Evolutionary conservation across 140 eudicot genomes (phyloP), one percentile per base, ranked within the genome.

Genomic region (Anethum foeniculum): DNA sequence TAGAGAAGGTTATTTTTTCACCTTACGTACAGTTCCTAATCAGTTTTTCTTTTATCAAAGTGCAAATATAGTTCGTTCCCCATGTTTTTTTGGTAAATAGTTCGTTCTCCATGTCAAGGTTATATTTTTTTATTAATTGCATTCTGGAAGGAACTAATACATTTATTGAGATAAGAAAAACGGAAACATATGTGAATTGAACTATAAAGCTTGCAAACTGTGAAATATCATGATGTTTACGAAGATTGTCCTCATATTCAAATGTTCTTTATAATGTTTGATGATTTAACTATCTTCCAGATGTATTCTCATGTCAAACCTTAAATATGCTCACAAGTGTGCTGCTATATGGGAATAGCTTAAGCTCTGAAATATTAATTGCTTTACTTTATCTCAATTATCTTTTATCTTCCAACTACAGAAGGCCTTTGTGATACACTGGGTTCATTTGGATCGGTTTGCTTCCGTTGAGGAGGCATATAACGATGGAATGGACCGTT

Each of bases 341-440:
- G 51, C 15, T 51, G 30, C 16, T 54, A 15, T 36, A 67, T 67
- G 74, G 32, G 69, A 67, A 27, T 51, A 49, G 64, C 65, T 30
- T 27, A 15, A 25, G 36, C 34, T 23, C 51, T 12, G 8, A 36
- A 75, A 21, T 75, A 25, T 5, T 7, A 41, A 12, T 21, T 4
- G 6, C 23, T 47, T 13, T 75, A 52, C 52, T 41, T 43, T 47
- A 19, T 30, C 34, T 47, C 36, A 6, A 5, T 21, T 21, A 34
- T 74, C 49, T 43, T 47, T 5, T 74, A 14, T 28, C 14, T 41
- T 62, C 41, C 71, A 47, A 80, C 80, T 73, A 77, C 91, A 95
- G 99, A 95, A 86, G 93, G 99, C 92, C 79, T 79, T 82, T 84
- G 93, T 93, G 85, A 89, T 95, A 72, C 99, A 95, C 82, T 95